Base-by-base conservation (phyloP, 805 yeast species). In the Metschnikowia orientalis region DNA sequence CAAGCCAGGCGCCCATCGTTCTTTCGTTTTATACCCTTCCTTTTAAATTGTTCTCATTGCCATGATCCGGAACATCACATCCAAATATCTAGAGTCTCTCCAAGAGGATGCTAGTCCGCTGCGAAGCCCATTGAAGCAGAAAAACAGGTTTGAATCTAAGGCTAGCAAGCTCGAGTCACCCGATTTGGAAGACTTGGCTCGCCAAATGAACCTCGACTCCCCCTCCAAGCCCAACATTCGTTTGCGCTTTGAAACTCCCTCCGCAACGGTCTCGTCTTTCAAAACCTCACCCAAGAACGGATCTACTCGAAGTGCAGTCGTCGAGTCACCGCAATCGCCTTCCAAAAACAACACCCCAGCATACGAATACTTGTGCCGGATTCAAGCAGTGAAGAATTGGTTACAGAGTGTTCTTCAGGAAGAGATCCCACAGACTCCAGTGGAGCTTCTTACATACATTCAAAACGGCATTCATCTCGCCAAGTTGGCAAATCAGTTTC, bases 391-490 rank as follows among this genome's bases (percentile, higher is more conserved):
- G n/a, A 83, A 81, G 50, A 68, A 68, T 37, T 86, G 95, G 95
- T 71, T 86, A 23, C 85, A 81, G 56, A 54, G 59, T 8, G 71
- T 84, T 9, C 66, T 82, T 10, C 70, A 63, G 3, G 84, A 79
- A 44, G 57, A 57, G 14, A 65, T 85, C 8, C 75, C 80, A 0
- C 63, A 60, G 23, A 58, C 77, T 0, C 78, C 77, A 2, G 63
- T 71, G 4, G 75, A 79, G 26, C 60, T 85, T 27, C 71, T 83
- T 22, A 76, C 81, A 28, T 73, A 77, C 23, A 60, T 92, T 18
- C 70, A 89, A 42, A 82, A 90, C 59, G 98, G 98, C 43, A 88
- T 89, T 2, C 67, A 78, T 26, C 62, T 92, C 21, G 97, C 97
- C 2, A 78, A 83, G 50, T 57, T 90, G 25, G 79, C 95, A 6